phyloP scores from a whole-genome alignment of 2,329 filamentous ascomycete genomes.

The Penicillium hesseltinei region DNA sequence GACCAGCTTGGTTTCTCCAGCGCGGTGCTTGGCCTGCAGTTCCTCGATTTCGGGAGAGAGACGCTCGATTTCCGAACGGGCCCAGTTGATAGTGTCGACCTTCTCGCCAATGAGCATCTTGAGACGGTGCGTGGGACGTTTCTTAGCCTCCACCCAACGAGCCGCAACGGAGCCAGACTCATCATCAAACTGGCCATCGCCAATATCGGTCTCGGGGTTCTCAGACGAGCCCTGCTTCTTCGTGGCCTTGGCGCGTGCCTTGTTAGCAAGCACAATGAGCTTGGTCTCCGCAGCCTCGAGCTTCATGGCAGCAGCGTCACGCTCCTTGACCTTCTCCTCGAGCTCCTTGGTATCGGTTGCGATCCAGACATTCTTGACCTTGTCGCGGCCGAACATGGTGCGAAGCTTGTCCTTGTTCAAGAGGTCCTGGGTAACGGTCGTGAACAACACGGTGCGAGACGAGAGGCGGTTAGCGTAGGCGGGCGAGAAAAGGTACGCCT shows the following conservation, averaged over 20 bases:
- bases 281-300: slow-evolving; percentile 85
- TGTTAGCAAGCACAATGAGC: slow-evolving; percentile 76
- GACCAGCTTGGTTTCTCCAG: slow-evolving; percentile 63
- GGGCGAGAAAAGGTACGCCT: slow-evolving; percentile 86
- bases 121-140: slow-evolving; percentile 73
- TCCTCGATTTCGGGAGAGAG: slow-evolving; percentile 70
- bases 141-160: slow-evolving; percentile 70
- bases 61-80: slow-evolving; percentile 71
- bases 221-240: slow-evolving; percentile 56
- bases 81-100: slow-evolving; percentile 93
- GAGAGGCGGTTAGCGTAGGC: slow-evolving; percentile 82
- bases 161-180: slow-evolving; percentile 70
- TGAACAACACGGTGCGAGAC: slow-evolving; percentile 84
- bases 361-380: slow-evolving; percentile 83
- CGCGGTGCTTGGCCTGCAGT: slow-evolving; percentile 65
- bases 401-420: slow-evolving; percentile 74
- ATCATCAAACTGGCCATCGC: slow-evolving; percentile 55
- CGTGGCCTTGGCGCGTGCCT: slow-evolving; percentile 63
- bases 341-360: slow-evolving; percentile 73
- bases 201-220: slow-evolving; percentile 36
- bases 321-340: slow-evolving; percentile 75
- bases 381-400: slow-evolving; percentile 72
- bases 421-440: slow-evolving; percentile 76
- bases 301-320: slow-evolving; percentile 74
- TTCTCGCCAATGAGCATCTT: slow-evolving; percentile 76